Evolutionary conservation across 2,329 filamentous ascomycete genomes (phyloP), one percentile per base, ranked within the genome.

Genomic region (Hypoxylon sp.): DNA sequence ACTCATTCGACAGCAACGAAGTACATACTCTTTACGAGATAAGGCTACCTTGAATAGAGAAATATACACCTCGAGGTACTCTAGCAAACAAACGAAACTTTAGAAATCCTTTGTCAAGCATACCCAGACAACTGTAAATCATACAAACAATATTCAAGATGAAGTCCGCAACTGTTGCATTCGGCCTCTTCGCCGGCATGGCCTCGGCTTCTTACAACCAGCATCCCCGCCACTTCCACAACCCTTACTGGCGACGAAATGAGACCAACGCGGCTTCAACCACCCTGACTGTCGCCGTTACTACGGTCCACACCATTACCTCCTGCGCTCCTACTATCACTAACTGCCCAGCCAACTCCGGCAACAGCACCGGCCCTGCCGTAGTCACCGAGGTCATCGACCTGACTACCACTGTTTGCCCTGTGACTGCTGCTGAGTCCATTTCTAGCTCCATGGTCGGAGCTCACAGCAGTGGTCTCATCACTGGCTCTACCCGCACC

Each of bases 331-430:
- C 77, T 38, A 76, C 75, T n/a, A 67, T 79, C 61, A 77, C 77
- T 9, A 76, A 78, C 76, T 78, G 76, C 76, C 77, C 77, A 14
- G 74, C 70, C 51, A 55, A 57, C 32, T 53, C 65, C 43, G 67
- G 58, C 61, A 76, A 75, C 73, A 72, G 68, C 67, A 74, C 72
- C 50, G 72, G 72, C 43, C 72, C 75, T 13, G 74, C 71, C 34
- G 72, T 77, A 4, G 75, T 79, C 36, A 80, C 79, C 17, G 75
- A 80, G 72, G 76, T 79, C 45, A 73, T 80, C 38, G 74, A 78
- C 34, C 67, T 79, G 30, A 80, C 78, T 58, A 80, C 78, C 14
- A 79, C 76, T 14, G 72, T 80, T 53, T 81, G 79, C 74, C 79
- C 79, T 13, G 78, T 79, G 7, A 74, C 76, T 34, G 78, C 73